A percentile compares a stretch with the other conserved stretches of the same genome.
These are phyloP conservation scores for Lenwebbia sp. DNA, from an alignment of 345 rosid species.

Conservation along the genomic window DNA sequence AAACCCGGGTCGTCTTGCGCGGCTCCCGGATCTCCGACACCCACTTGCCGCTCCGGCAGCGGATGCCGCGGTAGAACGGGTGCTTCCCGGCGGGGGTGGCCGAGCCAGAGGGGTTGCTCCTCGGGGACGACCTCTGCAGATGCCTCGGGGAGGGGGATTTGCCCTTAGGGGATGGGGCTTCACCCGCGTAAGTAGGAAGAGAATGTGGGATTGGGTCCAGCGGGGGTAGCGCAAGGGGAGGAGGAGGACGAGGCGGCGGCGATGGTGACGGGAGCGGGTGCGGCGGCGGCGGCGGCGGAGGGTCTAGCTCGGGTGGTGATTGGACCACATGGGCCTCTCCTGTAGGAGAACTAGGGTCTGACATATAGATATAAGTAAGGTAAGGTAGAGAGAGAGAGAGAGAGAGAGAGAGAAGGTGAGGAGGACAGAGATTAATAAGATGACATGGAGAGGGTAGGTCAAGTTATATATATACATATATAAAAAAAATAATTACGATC, in stretches of 20 bases:
- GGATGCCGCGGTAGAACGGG: constrained; percentile 51
- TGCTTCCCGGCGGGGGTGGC: constrained; percentile 30
- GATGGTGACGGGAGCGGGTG: neutral
- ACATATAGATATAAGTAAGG: neutral
- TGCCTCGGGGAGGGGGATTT: constrained; percentile 10
- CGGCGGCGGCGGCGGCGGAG: neutral
- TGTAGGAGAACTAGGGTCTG: neutral
- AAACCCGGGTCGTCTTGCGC: constrained; percentile 68
- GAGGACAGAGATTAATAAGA: neutral
- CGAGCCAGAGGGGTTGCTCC: neutral
- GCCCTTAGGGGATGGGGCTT: constrained; percentile 8
- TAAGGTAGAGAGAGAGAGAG: neutral
- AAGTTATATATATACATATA: neutral
- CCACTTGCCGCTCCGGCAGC: constrained; percentile 81
- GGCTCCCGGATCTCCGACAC: constrained; percentile 94
- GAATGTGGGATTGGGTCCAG: constrained; percentile 5
- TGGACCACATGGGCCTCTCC: neutral
- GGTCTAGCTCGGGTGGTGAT: neutral
- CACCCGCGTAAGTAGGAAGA: constrained; percentile 10
- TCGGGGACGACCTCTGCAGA: constrained; percentile 1
- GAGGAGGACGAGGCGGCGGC: neutral
- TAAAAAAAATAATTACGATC: no score
- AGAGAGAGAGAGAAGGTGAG: neutral
- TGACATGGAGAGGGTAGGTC: neutral
- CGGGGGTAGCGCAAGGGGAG: constrained; percentile 6